Evolutionary conservation across 2,329 filamentous ascomycete genomes (phyloP), one percentile per base, ranked within the genome.

Genomic region (Stachybotrys elegans): DNA sequence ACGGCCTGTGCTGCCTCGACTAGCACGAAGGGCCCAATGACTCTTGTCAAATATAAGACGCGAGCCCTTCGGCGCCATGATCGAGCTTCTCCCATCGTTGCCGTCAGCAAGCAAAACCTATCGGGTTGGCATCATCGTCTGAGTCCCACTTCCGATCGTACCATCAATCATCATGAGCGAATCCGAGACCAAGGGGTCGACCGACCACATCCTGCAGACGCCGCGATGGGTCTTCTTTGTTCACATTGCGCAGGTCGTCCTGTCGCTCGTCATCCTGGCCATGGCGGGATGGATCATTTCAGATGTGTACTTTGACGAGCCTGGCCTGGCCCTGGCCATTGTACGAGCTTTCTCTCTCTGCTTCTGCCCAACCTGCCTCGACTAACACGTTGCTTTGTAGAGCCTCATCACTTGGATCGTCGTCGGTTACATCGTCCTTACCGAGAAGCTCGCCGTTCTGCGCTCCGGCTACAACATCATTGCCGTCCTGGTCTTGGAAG

Each of bases 331-430:
- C 5, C 53, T 72, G 22, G 65, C 65, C 31, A 62, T 64, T 41
- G 70, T 71, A 63, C 21, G 66, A 55, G 25, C 17, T n/a, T 25
- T 8, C 35, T 17, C 34, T 45, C 20, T 16, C 23, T 11, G 22
- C 22, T 11, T 14, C 13, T 22, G n/a, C 34, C 19, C 35, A 20
- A 31, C n/a, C n/a, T n/a, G 4, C 27, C 27, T 42, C 51, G 8
- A 50, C 52, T 48, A 43, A 48, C 42, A 37, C 20, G 42, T 22
- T 27, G 22, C 4, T 31, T 31, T 32, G 2, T 27, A 75, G 72
- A 56, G 61, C 14, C 42, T 76, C 48, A 60, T 75, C 49, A 74
- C 71, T 20, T 74, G 70, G 70, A 40, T 73, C 23, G 56, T 67
- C 34, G 55, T 72, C 23, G 50, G 56, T 11, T 76, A 75, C 57